Evolutionary conservation across 208 protist genomes (phyloP).

Genomic region (Trypanosoma conorhini): DNA sequence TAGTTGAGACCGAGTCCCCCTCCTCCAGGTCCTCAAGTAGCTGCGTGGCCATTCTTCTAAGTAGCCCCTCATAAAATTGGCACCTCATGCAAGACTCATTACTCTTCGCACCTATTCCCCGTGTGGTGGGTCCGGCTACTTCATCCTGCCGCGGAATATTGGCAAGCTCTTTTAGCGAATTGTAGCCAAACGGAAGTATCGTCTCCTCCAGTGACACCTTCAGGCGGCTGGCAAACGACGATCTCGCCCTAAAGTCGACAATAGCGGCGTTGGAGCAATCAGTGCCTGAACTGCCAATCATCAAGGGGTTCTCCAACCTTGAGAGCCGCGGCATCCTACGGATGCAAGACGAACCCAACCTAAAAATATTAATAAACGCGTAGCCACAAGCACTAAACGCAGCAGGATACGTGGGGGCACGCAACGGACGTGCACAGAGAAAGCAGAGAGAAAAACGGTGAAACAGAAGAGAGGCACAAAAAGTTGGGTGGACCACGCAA

Average conservation of each 20-base stretch:
- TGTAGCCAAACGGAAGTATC: constrained; percentile 18
- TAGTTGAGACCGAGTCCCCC: neutral
- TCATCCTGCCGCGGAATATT: neutral
- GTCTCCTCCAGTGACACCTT: neutral
- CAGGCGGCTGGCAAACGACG: neutral
- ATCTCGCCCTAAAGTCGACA: no score
- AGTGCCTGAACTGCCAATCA: neutral
- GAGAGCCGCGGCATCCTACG: neutral
- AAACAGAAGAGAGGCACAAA: neutral
- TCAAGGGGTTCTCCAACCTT: neutral
- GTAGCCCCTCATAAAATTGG: neutral
- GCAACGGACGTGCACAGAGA: neutral
- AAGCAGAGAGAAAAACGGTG: constrained; percentile 2
- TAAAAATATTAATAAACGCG: neutral
- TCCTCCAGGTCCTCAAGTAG: neutral
- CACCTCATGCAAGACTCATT: neutral
- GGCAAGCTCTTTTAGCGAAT: constrained; percentile 13
- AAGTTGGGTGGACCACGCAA: neutral
- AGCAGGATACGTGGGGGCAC: neutral
- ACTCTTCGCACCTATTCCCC: neutral
- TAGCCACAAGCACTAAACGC: neutral
- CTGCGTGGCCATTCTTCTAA: constrained; percentile 2
- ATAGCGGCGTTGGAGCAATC: no score
- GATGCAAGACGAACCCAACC: neutral
- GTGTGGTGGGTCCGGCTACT: neutral